Evolutionary conservation across 768 basidiomycete genomes (phyloP).

Genomic region (Rhizopogon rudus): DNA sequence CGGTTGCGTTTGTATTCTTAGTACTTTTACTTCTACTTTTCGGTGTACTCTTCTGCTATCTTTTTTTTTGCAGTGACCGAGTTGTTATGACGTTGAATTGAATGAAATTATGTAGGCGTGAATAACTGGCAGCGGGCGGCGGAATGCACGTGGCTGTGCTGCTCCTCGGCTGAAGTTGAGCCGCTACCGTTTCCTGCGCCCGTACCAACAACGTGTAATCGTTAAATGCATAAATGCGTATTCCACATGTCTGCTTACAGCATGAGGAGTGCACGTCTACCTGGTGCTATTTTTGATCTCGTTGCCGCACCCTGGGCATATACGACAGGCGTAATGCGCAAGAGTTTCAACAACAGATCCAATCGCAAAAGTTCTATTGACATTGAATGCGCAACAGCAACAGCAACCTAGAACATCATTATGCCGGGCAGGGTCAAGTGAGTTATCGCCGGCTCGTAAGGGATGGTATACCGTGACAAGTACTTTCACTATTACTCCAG

Average conservation of each 20-base stretch:
- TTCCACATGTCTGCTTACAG: slow-evolving; percentile 20
- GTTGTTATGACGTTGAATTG: neutral
- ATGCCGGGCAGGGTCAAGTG: neutral
- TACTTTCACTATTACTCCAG: neutral
- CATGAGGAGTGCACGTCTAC: neutral
- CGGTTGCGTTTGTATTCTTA: neutral
- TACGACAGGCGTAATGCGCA: neutral
- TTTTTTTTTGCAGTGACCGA: neutral
- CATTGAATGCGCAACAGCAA: no score
- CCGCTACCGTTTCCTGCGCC: neutral
- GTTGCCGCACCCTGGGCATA: neutral
- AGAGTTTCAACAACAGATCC: neutral
- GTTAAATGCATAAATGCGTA: slow-evolving; percentile 16
- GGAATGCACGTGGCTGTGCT: slow-evolving; percentile 2
- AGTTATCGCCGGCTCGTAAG: neutral
- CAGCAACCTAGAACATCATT: neutral
- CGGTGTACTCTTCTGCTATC: neutral
- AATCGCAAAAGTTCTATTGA: neutral
- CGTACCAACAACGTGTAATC: slow-evolving; percentile 4
- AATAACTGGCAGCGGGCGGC: neutral
- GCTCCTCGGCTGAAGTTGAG: slow-evolving; percentile 1
- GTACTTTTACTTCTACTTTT: neutral
- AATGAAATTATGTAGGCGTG: neutral
- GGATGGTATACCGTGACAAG: neutral
- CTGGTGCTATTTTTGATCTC: slow-evolving; percentile 1